Evolutionary conservation across 805 yeast genomes (phyloP).

Genomic region (Candida quercuum): DNA sequence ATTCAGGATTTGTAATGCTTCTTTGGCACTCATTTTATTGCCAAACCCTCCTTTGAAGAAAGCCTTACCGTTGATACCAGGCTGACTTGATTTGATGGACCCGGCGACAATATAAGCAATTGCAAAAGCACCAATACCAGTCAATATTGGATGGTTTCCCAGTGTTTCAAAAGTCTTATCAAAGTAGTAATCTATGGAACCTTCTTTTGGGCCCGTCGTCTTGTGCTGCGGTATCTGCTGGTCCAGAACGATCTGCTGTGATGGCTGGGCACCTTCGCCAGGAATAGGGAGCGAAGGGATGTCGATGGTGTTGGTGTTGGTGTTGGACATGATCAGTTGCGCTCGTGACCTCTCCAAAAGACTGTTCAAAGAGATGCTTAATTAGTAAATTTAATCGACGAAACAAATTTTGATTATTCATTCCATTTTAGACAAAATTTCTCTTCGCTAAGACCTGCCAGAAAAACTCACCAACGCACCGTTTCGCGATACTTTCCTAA

Average conservation of each 20-base stretch:
- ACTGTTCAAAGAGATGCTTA: too few relatives aligned
- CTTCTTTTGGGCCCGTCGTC: conserved; percentile 22
- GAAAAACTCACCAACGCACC: too few relatives aligned
- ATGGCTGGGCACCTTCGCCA: conserved; percentile 35
- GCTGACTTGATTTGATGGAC: conserved; percentile 42
- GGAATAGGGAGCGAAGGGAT: conserved; percentile 54
- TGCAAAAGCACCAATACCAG: conserved; percentile 66
- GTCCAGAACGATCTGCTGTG: conserved; percentile 19
- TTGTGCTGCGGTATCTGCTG: conserved; percentile 16
- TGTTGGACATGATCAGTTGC: too few relatives aligned
- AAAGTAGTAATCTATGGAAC: conserved; percentile 53
- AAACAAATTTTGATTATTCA: too few relatives aligned
- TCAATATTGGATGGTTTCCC: conserved; percentile 72
- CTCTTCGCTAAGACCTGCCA: too few relatives aligned
- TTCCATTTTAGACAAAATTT: too few relatives aligned
- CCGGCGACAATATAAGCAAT: conserved; percentile 64
- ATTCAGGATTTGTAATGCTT: conserved; percentile 81
- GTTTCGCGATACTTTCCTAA: too few relatives aligned
- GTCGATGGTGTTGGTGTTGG: conserved; percentile 33
- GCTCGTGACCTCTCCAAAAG: too few relatives aligned
- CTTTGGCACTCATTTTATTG: conserved; percentile 81
- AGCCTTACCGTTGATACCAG: conserved; percentile 38
- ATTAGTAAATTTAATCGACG: too few relatives aligned
- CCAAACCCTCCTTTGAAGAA: conserved; percentile 89
- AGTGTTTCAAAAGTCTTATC: conserved; percentile 53